phyloP scores from a whole-genome alignment of 2,329 filamentous ascomycete species.

The Aspergillus costaricaensis region DNA sequence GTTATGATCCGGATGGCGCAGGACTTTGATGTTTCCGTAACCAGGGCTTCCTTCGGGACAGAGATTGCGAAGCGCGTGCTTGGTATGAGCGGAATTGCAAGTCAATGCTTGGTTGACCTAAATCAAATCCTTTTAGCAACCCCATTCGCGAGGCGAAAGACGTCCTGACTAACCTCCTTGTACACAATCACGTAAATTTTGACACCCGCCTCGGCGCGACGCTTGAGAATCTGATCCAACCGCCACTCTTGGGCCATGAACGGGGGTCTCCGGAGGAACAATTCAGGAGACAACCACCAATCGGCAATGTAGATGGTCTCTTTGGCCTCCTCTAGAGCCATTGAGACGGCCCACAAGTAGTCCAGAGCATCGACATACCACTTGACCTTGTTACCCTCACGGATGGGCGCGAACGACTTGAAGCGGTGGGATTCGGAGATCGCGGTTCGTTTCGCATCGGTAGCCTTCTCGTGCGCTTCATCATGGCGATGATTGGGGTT shows the following conservation, averaged over 20 bases:
- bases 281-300: conserved; percentile 94
- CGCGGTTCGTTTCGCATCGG: conserved; percentile 74
- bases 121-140: conserved; percentile 11
- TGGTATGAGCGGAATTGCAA: conserved; percentile 91
- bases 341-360: conserved; percentile 93
- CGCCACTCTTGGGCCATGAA: conserved; percentile 82
- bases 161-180: conserved; percentile 62
- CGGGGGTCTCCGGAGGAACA: conserved; percentile 80
- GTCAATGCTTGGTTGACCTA: conserved; percentile 73
- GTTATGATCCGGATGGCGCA: conserved; percentile 94
- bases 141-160: not conserved
- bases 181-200: conserved; percentile 94
- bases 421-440: conserved; percentile 78
- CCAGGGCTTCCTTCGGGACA: conserved; percentile 81
- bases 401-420: conserved; percentile 85
- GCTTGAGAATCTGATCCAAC: conserved; percentile 82
- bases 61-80: conserved; percentile 75
- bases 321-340: conserved; percentile 83
- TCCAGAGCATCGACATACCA: conserved; percentile 97
- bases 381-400: conserved; percentile 82
- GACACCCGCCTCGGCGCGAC: conserved; percentile 85
- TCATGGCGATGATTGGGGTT: conserved; percentile 91
- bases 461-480: conserved; percentile 82
- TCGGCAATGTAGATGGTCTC: conserved; percentile 95
- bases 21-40: conserved; percentile 82